Base-by-base conservation (phyloP, 805 yeast species). In the Candida adriatica region DNA sequence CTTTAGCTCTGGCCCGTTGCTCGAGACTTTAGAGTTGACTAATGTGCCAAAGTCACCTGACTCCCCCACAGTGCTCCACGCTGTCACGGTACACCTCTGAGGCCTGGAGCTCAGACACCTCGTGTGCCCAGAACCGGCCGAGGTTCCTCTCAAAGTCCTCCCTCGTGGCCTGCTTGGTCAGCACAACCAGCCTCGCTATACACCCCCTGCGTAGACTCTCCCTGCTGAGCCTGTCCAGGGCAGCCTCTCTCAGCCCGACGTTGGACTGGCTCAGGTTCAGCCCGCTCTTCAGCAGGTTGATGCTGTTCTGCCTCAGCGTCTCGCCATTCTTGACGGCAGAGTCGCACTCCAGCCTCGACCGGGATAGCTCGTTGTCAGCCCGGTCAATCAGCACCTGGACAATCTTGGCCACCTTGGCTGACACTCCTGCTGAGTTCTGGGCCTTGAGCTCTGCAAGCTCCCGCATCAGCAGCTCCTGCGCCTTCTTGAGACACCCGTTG, bases 161-260 rank as follows among this genome's bases (percentile, higher is more conserved):
- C 21, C 36, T 30, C 2, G 40, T 25, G 8, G 35, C 27, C 4
- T 37, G 42, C 18, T 34, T 46, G 1, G 47, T 49, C 8, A 51
- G 15, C 3, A 49, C 16, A 8, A 48, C 37, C 10, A 51, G 29
- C 8, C 56, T 21, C 1, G 42, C 31, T 2, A 47, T 35, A 24
- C 50, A 48, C 26, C 48, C 51, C 16, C 55, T 37, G 18, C 37
- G 38, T 3, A 37, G 13, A 22, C 44, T 48, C 31, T 45, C 46
- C 15, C 51, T 38, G 13, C 20, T 33, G 5, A 49, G 21, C 26
- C 35, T 45, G 24, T 46, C 46, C n/a, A 33, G 10, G 0, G 38
- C 25, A 0, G 42, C 29, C 29, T 51, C 56, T 27, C 55, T 31
- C 15, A 51, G 29, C 4, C 56, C 56, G 27, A 49, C 49, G 26